Conservation (phyloP, 129 eudicot genomes). For the Centella asiatica region DNA sequence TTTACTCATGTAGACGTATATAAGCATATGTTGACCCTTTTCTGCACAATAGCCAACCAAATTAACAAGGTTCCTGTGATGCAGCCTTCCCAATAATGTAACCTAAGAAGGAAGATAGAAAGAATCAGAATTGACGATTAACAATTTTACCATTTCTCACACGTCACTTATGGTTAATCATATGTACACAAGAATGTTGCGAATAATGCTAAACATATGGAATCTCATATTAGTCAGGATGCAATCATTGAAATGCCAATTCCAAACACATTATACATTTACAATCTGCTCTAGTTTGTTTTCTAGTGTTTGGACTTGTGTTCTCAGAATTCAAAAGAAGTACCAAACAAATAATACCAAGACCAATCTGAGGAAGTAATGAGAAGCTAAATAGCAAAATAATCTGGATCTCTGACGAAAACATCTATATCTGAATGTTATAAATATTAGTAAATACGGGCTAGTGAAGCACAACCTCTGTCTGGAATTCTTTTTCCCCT, state of each 20-base stretch:
- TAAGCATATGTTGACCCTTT: constrained; percentile 90
- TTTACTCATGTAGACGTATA: constrained; percentile 88
- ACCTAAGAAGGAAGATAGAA: constrained; percentile 43
- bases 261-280: no score
- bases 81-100: constrained; percentile 82
- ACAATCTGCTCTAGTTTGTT: no score
- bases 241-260: no score
- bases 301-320: background rate
- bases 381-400: constrained; percentile 8
- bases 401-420: constrained; percentile 5
- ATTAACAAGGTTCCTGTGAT: constrained; percentile 98
- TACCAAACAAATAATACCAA: background rate
- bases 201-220: no score
- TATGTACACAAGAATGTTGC: no score
- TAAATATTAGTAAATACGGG: background rate
- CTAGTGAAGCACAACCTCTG: constrained; percentile 46
- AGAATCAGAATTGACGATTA: no score
- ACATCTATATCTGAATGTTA: background rate
- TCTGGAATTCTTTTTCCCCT: constrained; percentile 92
- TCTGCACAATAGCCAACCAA: constrained; percentile 95
- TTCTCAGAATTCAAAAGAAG: background rate
- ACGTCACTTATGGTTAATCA: no score
- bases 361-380: constrained; percentile 4
- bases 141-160: no score
- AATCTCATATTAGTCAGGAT: no score